A percentile compares a stretch with the other conserved stretches of the same genome.
Conservation (phyloP, 2,329 filamentous ascomycete species). For the Botrytis pseudocinerea region DNA sequence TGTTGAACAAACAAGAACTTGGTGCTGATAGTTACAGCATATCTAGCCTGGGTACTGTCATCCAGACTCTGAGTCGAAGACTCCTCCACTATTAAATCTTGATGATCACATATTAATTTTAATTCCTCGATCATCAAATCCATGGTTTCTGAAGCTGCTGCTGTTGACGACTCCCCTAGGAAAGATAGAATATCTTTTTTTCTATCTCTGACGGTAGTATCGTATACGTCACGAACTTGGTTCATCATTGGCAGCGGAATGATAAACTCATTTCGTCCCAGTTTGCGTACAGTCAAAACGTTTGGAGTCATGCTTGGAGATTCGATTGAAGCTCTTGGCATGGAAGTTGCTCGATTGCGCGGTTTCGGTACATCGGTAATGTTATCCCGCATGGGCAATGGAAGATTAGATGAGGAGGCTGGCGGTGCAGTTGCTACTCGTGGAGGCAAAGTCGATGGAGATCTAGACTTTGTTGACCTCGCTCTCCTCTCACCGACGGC, state of each 20-base stretch:
- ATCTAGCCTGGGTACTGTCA: constrained; percentile 50
- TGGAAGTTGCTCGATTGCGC: constrained; percentile 3
- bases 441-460: constrained; percentile 18
- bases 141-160: constrained; percentile 41
- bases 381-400: constrained; percentile 17
- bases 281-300: constrained; percentile 22
- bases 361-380: constrained; percentile 2
- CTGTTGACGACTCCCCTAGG: constrained; percentile 44
- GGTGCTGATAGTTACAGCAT: constrained; percentile 56
- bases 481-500: constrained; percentile 7
- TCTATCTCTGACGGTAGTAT: constrained; percentile 49
- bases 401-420: background rate
- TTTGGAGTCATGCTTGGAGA: background rate
- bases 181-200: constrained; percentile 50
- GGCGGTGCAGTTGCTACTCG: constrained; percentile 11
- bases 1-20: constrained; percentile 62
- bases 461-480: constrained; percentile 20
- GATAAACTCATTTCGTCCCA: constrained; percentile 47
- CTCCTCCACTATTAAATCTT: constrained; percentile 53
- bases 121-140: constrained; percentile 54
- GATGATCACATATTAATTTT: constrained; percentile 58
- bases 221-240: constrained; percentile 54
- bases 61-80: constrained; percentile 42
- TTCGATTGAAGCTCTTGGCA: constrained; percentile 20
- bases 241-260: constrained; percentile 60